Conservation (phyloP, 768 basidiomycete genomes). For the Paxillus rubicundulus region DNA sequence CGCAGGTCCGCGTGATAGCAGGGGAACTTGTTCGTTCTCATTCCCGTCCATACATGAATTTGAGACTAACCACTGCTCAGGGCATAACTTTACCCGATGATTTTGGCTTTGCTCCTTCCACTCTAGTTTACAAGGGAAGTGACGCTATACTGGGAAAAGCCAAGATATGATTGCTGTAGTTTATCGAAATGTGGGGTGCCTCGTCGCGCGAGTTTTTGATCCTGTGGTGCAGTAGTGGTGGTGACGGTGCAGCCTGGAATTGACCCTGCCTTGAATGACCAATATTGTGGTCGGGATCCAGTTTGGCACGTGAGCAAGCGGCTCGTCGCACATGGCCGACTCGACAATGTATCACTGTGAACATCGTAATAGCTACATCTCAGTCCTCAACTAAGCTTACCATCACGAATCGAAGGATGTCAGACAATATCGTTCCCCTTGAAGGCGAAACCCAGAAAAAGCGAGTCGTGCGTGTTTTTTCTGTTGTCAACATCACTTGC, state of each 20-base stretch:
- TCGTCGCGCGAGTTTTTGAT: constrained; percentile 9
- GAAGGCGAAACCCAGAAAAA: constrained; percentile 77
- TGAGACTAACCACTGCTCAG: constrained; percentile 36
- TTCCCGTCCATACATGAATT: constrained; percentile 1
- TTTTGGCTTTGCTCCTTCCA: constrained; percentile 87
- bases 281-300: not conserved
- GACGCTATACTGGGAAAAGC: constrained; percentile 63
- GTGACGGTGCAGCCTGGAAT: not conserved
- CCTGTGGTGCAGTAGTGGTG: constrained; percentile 1
- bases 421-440: constrained; percentile 53
- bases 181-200: constrained; percentile 1
- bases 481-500: constrained; percentile 1
- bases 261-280: too few relatives aligned
- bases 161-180: constrained; percentile 44
- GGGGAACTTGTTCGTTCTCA: constrained; percentile 66
- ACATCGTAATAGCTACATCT: not conserved
- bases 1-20: constrained; percentile 76
- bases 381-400: not conserved
- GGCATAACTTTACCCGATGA: constrained; percentile 66
- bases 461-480: constrained; percentile 67
- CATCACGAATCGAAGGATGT: constrained; percentile 23
- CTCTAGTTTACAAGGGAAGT: constrained; percentile 70
- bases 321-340: too few relatives aligned
- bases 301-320: constrained; percentile 20
- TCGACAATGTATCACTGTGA: too few relatives aligned